Base-by-base conservation (phyloP, 192 early-diverging fungal species). In the Entomortierella chlamydospora region DNA sequence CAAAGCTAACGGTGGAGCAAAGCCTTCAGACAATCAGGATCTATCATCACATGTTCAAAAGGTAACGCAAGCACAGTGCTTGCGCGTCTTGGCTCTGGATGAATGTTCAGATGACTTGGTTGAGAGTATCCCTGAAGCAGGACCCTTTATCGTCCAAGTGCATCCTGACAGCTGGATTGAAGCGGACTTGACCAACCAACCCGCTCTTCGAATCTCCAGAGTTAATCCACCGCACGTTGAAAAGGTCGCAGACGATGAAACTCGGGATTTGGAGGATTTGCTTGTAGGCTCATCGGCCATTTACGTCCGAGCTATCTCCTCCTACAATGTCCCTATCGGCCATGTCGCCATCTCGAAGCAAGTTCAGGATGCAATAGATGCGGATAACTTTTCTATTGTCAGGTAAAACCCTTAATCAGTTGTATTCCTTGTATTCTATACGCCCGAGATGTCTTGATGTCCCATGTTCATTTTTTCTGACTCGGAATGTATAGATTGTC, bases 371-470 rank as follows among this genome's bases (percentile, higher is more conserved):
- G 83, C 81, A 4, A 50, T 89, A 56, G 83, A 86, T 28, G 53
- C 76, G 0, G 78, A 86, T 54, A 79, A 77, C 49, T 89, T 84
- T 80, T 81, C 80, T 6, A 85, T 87, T 51, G 64, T 89, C 57
- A 81, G 76, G 87, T 86, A 84, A 60, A 43, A 12, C 5, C 6
- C n/a, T n/a, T n/a, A n/a, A n/a, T n/a, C n/a, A n/a, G n/a, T n/a
- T n/a, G n/a, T n/a, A n/a, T n/a, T n/a, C n/a, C n/a, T n/a, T n/a
- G n/a, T n/a, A n/a, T n/a, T n/a, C n/a, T n/a, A n/a, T n/a, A n/a
- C n/a, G n/a, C n/a, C n/a, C n/a, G n/a, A n/a, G n/a, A n/a, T n/a
- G n/a, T n/a, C 41, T 10, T 58, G 39, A 65, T 20, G 20, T 45
- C 60, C 20, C 13, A 28, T 41, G 13, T 13, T 41, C 13, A 9